phyloP scores from a whole-genome alignment of 257 asterid genomes.

The Nicotiana tabacum region DNA sequence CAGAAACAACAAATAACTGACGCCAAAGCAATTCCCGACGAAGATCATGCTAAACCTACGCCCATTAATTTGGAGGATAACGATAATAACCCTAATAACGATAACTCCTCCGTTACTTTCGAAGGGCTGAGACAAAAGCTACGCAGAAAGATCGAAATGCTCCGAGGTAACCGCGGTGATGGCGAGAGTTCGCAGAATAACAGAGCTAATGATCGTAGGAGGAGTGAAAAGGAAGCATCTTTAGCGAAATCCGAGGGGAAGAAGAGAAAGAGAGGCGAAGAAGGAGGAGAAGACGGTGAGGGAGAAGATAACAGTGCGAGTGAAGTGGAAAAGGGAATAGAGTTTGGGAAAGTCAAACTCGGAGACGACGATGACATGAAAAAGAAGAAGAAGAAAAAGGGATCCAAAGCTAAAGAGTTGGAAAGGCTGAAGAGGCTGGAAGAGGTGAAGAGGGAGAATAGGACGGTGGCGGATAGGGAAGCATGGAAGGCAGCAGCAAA shows the following conservation, averaged over 20 bases:
- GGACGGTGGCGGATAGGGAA: slow-evolving; percentile 53
- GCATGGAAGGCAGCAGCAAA: slow-evolving; percentile 74
- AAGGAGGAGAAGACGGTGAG: slow-evolving; percentile 45
- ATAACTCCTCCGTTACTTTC: slow-evolving; percentile 45
- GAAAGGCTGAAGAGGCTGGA: slow-evolving; percentile 51
- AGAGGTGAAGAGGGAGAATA: slow-evolving; percentile 64
- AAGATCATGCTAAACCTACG: neutral
- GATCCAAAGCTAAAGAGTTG: slow-evolving; percentile 56
- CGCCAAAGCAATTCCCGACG: neutral
- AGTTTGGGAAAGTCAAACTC: slow-evolving; percentile 68
- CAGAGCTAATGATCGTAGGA: slow-evolving; percentile 5
- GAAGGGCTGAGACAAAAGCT: slow-evolving; percentile 64
- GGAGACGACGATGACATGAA: slow-evolving; percentile 55
- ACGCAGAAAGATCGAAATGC: slow-evolving; percentile 51
- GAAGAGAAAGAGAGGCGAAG: slow-evolving; percentile 16
- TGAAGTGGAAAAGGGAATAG: slow-evolving; percentile 35
- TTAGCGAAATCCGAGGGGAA: slow-evolving; percentile 20
- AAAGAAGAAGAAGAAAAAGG: slow-evolving; percentile 55
- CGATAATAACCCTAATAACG: slow-evolving; percentile 22
- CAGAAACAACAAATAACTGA: neutral
- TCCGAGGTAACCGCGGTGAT: slow-evolving; percentile 66
- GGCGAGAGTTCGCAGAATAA: neutral
- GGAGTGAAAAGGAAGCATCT: slow-evolving; percentile 22
- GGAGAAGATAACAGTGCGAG: slow-evolving; percentile 22
- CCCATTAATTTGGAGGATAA: slow-evolving; percentile 28